Base-by-base conservation (phyloP, 1,139 yeast genomes). In the Lodderomyces theae region DNA sequence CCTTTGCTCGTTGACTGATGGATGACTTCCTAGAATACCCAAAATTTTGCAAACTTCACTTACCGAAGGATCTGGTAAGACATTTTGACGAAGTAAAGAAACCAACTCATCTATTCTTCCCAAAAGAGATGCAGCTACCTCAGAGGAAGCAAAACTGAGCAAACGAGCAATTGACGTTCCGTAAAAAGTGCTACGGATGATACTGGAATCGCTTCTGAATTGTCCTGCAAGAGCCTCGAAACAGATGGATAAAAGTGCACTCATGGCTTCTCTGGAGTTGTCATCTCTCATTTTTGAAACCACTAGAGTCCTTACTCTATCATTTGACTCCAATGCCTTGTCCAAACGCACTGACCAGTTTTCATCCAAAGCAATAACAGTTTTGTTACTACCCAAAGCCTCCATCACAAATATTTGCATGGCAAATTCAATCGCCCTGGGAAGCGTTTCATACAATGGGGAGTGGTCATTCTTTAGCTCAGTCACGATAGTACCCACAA, bases 271-370 rank as follows among this genome's bases (percentile, higher is more conserved):
- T 15, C 49, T 51, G 1, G 45, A 38, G 18, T 12, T 6, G 34
- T 54, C 58, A 1, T 38, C 42, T 1, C 37, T 38, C 23, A 71
- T 58, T 32, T 67, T 62, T 1, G 44, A 35, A 10, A 52, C 48
- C 5, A 82, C 58, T 3, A 66, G 54, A 0, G 44, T 34, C 28
- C 79, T 63, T 1, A 86, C 86, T 1, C 53, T 56, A 2, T 69
- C 69, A 53, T 88, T 95, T 32, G 75, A 66, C 37, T 79, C 83
- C 5, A 86, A 44, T 0, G 94, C 87, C 42, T 80, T 85, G n/a
- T 83, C 89, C 21, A 86, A 56, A 52, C 92, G 72, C 0, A 76
- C 63, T 4, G 71, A 68, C 96, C 96, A 89, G 38, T 85, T 82
- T 48, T 82, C 86, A 57, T 87, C 96, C 16, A 74, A 63, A 0